Percentiles rank a stretch among this genome's conserved stretches.
Evolutionary conservation across 352 stramenopile genomes (phyloP).

Genomic region (Phytophthora foliorum): DNA sequence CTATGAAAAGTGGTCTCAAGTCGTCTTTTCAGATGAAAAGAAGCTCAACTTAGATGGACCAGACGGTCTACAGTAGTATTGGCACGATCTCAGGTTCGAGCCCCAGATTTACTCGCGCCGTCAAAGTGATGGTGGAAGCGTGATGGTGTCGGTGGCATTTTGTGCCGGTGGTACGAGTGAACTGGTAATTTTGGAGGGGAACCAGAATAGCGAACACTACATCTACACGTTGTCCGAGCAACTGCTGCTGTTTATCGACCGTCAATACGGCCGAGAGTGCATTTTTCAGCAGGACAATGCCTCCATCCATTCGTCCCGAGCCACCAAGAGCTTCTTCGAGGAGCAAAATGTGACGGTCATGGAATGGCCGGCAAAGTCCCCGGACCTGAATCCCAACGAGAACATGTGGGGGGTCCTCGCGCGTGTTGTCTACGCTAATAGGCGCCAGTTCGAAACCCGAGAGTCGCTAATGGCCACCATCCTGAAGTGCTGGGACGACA

Average conservation of each 20-base stretch:
- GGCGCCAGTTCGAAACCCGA: conserved; percentile 13
- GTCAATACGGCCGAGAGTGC: no score
- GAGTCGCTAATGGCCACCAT: conserved; percentile 18
- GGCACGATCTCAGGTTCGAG: conserved; percentile 22
- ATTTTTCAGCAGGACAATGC: not conserved
- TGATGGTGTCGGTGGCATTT: not conserved
- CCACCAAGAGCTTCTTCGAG: no score
- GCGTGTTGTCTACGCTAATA: conserved; percentile 20
- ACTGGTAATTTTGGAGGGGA: not conserved
- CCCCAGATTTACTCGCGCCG: conserved; percentile 7
- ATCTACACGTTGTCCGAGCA: no score
- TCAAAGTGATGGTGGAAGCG: not conserved
- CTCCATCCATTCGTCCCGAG: not conserved
- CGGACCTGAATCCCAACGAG: conserved; percentile 36
- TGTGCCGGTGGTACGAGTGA: not conserved
- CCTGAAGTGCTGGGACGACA: conserved; percentile 4
- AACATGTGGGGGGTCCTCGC: conserved; percentile 25
- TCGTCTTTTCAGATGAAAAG: conserved; percentile 33
- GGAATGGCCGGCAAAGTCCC: no score
- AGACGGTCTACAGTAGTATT: conserved; percentile 28
- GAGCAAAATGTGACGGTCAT: no score
- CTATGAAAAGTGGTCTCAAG: not conserved
- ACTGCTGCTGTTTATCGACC: no score
- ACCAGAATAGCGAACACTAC: no score
- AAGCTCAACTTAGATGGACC: conserved; percentile 37